phyloP scores from a whole-genome alignment of 2,329 filamentous ascomycete species.

The Fusarium scirpi region DNA sequence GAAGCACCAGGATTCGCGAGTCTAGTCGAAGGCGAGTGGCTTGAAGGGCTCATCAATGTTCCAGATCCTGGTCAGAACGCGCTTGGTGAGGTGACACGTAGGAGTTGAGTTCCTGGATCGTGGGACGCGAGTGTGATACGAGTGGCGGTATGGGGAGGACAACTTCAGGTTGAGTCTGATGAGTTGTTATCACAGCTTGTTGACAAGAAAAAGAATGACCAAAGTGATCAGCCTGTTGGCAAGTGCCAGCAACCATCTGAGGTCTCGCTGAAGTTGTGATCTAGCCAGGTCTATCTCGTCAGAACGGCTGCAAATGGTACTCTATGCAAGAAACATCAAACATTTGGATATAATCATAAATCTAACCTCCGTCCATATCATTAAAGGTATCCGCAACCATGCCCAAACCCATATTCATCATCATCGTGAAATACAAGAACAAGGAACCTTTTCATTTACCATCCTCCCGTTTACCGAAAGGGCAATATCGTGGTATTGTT shows the following conservation, averaged over 20 bases:
- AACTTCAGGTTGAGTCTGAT: conserved; percentile 22
- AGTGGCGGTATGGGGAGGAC: conserved; percentile 9
- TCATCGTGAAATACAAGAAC: conserved; percentile 37
- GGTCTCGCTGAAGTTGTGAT: background rate
- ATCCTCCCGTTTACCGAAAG: conserved; percentile 47
- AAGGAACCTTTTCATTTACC: conserved; percentile 10
- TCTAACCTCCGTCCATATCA: conserved; percentile 39
- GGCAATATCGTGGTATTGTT: conserved; percentile 53
- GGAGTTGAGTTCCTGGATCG: conserved; percentile 32
- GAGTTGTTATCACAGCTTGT: background rate
- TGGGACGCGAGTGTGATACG: conserved; percentile 39
- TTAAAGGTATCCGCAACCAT: conserved; percentile 37
- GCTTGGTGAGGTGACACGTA: conserved; percentile 18
- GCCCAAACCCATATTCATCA: conserved; percentile 34
- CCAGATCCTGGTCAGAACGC: conserved; percentile 20
- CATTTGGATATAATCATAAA: conserved; percentile 45
- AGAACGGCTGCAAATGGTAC: background rate
- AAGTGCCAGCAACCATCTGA: background rate
- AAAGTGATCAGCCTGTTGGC: background rate
- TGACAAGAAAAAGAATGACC: background rate
- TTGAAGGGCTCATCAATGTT: conserved; percentile 26
- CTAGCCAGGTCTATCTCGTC: background rate
- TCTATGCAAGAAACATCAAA: conserved; percentile 5
- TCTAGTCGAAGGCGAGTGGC: conserved; percentile 17
- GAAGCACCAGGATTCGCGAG: conserved; percentile 27